phyloP scores from a whole-genome alignment of 164 flowering plant genomes.

The Liriodendron chinense region DNA sequence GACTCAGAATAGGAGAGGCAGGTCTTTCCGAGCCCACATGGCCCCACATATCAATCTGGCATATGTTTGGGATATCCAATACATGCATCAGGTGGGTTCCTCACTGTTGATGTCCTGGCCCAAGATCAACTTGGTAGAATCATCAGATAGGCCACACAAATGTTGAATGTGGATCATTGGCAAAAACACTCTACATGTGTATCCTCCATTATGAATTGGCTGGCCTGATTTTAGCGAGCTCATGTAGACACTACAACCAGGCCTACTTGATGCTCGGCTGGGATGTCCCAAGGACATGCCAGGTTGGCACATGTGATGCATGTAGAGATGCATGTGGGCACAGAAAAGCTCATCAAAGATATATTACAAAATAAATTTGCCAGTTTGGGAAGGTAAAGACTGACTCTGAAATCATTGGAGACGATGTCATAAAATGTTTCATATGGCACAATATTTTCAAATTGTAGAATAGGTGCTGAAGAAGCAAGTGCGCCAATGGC shows the following conservation, averaged over 20 bases:
- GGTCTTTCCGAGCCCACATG: background rate
- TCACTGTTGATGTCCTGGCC: background rate
- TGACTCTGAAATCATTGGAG: slow-evolving; percentile 64
- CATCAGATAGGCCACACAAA: background rate
- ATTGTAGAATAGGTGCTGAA: slow-evolving; percentile 90
- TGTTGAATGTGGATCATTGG: background rate
- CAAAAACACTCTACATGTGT: too few species aligned
- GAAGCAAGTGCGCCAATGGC: slow-evolving; percentile 89
- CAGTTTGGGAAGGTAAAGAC: background rate
- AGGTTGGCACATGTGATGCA: background rate
- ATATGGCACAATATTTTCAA: slow-evolving; percentile 77
- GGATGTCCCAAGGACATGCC: background rate
- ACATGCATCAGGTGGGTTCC: background rate
- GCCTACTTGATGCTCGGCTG: background rate
- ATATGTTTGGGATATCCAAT: background rate
- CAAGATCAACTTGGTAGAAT: background rate
- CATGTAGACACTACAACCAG: background rate
- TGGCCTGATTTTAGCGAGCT: background rate
- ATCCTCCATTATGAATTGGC: background rate
- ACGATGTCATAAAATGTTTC: slow-evolving; percentile 79
- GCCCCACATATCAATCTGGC: background rate
- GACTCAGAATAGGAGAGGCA: background rate
- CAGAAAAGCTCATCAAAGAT: background rate
- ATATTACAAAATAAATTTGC: background rate
- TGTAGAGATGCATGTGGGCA: background rate